These are phyloP conservation scores for Phytophthora hybrid DNA, from an alignment of 352 stramenopile species.

Conservation along the genomic window DNA sequence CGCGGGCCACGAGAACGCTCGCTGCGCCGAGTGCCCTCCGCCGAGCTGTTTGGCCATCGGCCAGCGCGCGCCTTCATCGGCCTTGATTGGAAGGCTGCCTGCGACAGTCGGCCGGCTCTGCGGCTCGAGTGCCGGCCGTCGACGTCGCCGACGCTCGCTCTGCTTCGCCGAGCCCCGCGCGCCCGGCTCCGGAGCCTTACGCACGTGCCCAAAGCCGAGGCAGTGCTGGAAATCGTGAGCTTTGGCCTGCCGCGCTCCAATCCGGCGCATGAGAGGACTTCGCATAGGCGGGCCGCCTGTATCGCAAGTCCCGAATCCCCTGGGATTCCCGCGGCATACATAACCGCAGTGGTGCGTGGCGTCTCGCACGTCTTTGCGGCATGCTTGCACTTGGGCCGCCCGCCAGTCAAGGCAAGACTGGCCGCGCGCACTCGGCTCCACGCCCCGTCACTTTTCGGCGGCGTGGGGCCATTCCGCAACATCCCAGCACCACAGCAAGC, in stretches of 20 bases:
- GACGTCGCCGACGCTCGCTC: slow-evolving; percentile 23
- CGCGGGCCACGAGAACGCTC: slow-evolving; percentile 23
- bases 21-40: not conserved
- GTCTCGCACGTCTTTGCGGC: slow-evolving; percentile 27
- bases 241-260: slow-evolving; percentile 20
- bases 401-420: slow-evolving; percentile 24
- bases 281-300: slow-evolving; percentile 9
- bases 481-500: slow-evolving; percentile 27
- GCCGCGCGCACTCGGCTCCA: slow-evolving; percentile 4
- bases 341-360: slow-evolving; percentile 9
- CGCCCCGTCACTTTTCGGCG: slow-evolving; percentile 44
- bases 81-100: slow-evolving; percentile 28
- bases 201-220: slow-evolving; percentile 29
- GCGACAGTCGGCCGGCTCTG: slow-evolving; percentile 33
- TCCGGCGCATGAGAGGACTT: slow-evolving; percentile 29
- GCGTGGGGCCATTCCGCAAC: slow-evolving; percentile 31
- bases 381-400: slow-evolving; percentile 15
- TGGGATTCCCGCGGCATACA: slow-evolving; percentile 31
- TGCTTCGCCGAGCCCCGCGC: slow-evolving; percentile 4
- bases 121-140: slow-evolving; percentile 19
- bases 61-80: slow-evolving; percentile 4
- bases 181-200: slow-evolving; percentile 15
- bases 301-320: slow-evolving; percentile 10
- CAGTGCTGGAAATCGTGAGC: not conserved
- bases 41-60: not conserved